These are phyloP conservation scores for Lentinula detonsa DNA, from an alignment of 768 basidiomycete species.

Conservation along the genomic window DNA sequence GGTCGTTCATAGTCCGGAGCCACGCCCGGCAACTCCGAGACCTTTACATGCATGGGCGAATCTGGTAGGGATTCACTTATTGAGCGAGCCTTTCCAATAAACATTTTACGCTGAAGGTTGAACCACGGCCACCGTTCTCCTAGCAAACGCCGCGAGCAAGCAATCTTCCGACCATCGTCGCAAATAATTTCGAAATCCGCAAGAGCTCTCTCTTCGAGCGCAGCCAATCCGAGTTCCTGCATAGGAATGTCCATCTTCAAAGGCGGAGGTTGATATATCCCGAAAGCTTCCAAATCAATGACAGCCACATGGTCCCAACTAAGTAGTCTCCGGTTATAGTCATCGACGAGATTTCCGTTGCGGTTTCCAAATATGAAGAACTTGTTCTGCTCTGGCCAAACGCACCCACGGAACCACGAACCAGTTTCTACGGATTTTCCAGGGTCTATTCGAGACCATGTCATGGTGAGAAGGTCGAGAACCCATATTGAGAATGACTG, in stretches of 20 bases:
- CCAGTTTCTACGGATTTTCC: slow-evolving; percentile 81
- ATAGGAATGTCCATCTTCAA: slow-evolving; percentile 60
- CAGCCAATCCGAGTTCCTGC: slow-evolving; percentile 81
- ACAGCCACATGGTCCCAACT: slow-evolving; percentile 92
- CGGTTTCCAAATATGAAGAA: slow-evolving; percentile 91
- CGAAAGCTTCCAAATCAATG: slow-evolving; percentile 90
- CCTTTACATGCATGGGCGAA: slow-evolving; percentile 54
- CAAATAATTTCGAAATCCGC: slow-evolving; percentile 92
- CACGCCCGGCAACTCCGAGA: slow-evolving; percentile 56
- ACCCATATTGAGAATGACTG: slow-evolving; percentile 98
- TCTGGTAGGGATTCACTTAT: slow-evolving; percentile 54
- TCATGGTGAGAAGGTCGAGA: slow-evolving; percentile 76
- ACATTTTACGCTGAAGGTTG: slow-evolving; percentile 56
- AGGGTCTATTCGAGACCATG: slow-evolving; percentile 85
- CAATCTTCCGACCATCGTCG: slow-evolving; percentile 80
- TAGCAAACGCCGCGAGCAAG: slow-evolving; percentile 78
- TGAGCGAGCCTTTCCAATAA: slow-evolving; percentile 50
- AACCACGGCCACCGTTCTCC: slow-evolving; percentile 97
- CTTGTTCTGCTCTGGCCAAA: slow-evolving; percentile 81
- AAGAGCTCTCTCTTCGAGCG: slow-evolving; percentile 74
- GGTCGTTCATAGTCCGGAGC: slow-evolving; percentile 43
- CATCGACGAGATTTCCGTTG: slow-evolving; percentile 81
- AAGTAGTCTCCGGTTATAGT: slow-evolving; percentile 86
- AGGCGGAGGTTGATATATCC: slow-evolving; percentile 86
- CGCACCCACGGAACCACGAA: slow-evolving; percentile 91